Conservation (phyloP, 2,329 filamentous ascomycete species). For the Phoma sp. region DNA sequence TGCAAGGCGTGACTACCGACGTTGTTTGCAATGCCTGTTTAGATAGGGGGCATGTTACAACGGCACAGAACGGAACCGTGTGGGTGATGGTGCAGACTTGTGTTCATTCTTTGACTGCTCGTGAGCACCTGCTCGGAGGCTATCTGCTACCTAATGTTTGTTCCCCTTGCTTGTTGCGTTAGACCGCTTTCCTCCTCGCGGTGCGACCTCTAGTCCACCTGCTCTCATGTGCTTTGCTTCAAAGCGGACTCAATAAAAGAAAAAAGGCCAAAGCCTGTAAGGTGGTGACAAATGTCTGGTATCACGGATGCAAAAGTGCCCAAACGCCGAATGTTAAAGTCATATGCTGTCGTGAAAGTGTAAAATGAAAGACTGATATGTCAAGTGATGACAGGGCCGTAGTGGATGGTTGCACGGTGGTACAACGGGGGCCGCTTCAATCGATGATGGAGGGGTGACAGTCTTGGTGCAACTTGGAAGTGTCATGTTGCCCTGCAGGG, state of each 20-base stretch:
- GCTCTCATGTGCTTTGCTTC: conserved; percentile 7
- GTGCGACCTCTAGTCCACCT: conserved; percentile 19
- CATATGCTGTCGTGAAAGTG: conserved; percentile 40
- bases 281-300: conserved; percentile 48
- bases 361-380: conserved; percentile 26
- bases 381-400: conserved; percentile 21
- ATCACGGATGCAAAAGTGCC: conserved; percentile 40
- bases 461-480: conserved; percentile 7
- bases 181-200: conserved; percentile 9
- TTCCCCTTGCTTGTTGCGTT: conserved; percentile 14
- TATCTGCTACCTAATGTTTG: conserved; percentile 12
- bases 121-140: conserved; percentile 8
- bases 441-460: conserved; percentile 11
- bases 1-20: background rate
- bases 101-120: conserved; percentile 16
- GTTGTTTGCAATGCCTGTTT: background rate
- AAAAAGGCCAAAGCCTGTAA: conserved; percentile 33
- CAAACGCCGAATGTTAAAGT: conserved; percentile 37
- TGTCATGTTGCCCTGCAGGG: conserved; percentile 10
- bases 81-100: background rate
- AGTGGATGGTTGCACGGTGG: conserved; percentile 10
- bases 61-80: background rate
- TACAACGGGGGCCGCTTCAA: conserved; percentile 3
- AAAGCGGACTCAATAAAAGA: conserved; percentile 12
- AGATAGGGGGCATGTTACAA: background rate